These are phyloP conservation scores for Lyophyllum semitale DNA, from an alignment of 768 basidiomycete species.

Conservation along the genomic window DNA sequence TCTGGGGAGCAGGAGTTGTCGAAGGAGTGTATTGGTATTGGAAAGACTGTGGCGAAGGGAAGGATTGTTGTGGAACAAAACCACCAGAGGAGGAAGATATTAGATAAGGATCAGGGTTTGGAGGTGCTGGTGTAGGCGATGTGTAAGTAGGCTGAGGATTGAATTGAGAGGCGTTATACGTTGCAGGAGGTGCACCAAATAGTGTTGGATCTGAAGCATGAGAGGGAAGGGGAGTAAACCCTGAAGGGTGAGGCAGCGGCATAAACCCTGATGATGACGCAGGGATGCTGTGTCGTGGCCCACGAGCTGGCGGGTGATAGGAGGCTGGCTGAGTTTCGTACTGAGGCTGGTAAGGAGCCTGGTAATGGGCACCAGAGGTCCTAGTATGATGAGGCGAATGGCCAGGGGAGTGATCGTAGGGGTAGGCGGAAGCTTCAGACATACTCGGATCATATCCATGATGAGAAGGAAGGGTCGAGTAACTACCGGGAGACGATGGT, in stretches of 20 bases:
- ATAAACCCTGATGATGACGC: conserved; percentile 69
- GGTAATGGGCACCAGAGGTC: conserved; percentile 26
- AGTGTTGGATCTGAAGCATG: conserved; percentile 37
- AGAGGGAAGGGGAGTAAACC: conserved; percentile 42
- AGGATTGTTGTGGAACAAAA: conserved; percentile 40
- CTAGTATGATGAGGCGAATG: conserved; percentile 31
- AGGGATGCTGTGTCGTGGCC: conserved; percentile 70
- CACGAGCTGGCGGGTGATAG: conserved; percentile 42
- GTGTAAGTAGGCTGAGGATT: conserved; percentile 29
- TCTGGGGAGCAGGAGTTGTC: conserved; percentile 38
- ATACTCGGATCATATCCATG: conserved; percentile 42
- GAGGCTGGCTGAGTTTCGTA: conserved; percentile 35
- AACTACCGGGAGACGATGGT: conserved; percentile 33
- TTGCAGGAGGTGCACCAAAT: conserved; percentile 17
- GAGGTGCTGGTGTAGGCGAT: conserved; percentile 23
- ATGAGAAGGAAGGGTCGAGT: conserved; percentile 34
- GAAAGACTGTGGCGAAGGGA: conserved; percentile 31
- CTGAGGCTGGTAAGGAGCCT: conserved; percentile 41
- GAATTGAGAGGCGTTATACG: conserved; percentile 39
- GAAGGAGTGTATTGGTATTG: conserved; percentile 40
- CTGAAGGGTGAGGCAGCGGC: conserved; percentile 47
- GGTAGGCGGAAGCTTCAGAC: conserved; percentile 32
- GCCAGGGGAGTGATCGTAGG: conserved; percentile 44
- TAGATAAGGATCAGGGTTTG: conserved; percentile 20
- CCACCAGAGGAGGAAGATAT: conserved; percentile 35